Evolutionary conservation across 352 stramenopile genomes (phyloP), one percentile per base, ranked within the genome.

Genomic region (Globisporangium paddicum): DNA sequence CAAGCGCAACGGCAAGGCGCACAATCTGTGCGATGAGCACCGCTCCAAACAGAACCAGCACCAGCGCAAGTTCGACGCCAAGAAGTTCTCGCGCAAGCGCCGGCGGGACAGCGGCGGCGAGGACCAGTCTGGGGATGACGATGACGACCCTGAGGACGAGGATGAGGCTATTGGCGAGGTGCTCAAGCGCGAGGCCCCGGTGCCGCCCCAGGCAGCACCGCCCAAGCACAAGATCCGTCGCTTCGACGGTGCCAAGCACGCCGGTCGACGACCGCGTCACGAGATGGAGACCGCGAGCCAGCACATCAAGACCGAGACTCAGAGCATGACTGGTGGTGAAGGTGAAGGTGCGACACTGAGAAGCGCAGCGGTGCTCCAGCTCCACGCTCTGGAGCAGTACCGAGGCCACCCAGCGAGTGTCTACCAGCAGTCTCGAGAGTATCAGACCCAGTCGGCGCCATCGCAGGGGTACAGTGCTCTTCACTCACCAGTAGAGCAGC

Each of bases 51-150:
- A 92, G 68, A 92, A 92, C 60, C 76, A 87, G 67, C 79, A 92
- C 62, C 82, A 92, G 56, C 79, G 82, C 60, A 92, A 89, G 61
- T 90, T 92, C 46, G 82, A 92, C 59, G 80, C 76, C 37, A 92
- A 89, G 60, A 90, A 88, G 66, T 89, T 87, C 68, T 82, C 74
- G 19, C 67, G 75, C 40, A 79, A 79, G 50, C 68, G 73, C 45
- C 68, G 57, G 30, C 54, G 54, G 28, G 59, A 55, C 45, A 76
- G 64, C 40, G 47, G 38, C 16, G 73, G 47, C 25, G 68, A 42
- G 37, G 46, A 10, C 3, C 46, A 75, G 3, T 62, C 76, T 3
- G 8, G 56, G 19, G 38, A 46, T 28, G 40, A 58, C 55, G 58
- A 57, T 25, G 45, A 60, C n/a, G 51, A 51, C 1, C 30, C 53